Evolutionary conservation across 495 filamentous ascomycete genomes (phyloP).

Genomic region (Penicillium pulvis): DNA sequence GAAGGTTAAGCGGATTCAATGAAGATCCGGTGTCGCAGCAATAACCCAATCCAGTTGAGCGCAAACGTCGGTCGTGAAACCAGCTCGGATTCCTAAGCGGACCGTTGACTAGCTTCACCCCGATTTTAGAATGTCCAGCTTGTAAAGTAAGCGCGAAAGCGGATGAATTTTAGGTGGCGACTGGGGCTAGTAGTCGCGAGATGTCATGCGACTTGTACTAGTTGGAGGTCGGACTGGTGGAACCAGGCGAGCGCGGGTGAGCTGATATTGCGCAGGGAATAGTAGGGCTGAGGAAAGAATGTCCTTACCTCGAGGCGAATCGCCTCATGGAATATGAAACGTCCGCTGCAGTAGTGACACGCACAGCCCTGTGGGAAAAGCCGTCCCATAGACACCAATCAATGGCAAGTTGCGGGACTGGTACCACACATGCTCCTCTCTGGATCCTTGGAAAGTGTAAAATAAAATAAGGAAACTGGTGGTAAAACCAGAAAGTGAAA

Average conservation of each 20-base stretch:
- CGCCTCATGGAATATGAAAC: slow-evolving; percentile 35
- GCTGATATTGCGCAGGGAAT: slow-evolving; percentile 15
- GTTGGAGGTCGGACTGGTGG: slow-evolving; percentile 24
- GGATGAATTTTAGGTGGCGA: slow-evolving; percentile 13
- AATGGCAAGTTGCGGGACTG: slow-evolving; percentile 31
- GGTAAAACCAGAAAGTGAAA: slow-evolving; percentile 7
- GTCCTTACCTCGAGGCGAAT: slow-evolving; percentile 26
- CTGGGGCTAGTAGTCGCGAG: slow-evolving; percentile 6
- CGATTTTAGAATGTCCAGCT: slow-evolving; percentile 29
- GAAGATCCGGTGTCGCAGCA: slow-evolving; percentile 25
- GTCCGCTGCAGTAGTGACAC: slow-evolving; percentile 34
- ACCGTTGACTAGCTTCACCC: slow-evolving; percentile 24
- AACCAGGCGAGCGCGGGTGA: slow-evolving; percentile 7
- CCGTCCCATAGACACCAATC: slow-evolving; percentile 40
- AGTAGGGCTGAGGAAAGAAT: slow-evolving; percentile 31
- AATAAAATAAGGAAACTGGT: neutral
- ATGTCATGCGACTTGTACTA: slow-evolving; percentile 25
- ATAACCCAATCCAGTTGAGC: slow-evolving; percentile 36
- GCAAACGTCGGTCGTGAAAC: slow-evolving; percentile 33
- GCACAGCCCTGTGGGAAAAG: slow-evolving; percentile 30
- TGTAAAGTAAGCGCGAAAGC: slow-evolving; percentile 19
- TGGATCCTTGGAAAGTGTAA: slow-evolving; percentile 3
- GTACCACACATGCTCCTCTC: slow-evolving; percentile 32
- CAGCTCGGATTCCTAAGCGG: slow-evolving; percentile 26
- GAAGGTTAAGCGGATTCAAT: slow-evolving; percentile 19